phyloP scores from a whole-genome alignment of 345 rosid species.

The Abelmoschus esculentus region DNA sequence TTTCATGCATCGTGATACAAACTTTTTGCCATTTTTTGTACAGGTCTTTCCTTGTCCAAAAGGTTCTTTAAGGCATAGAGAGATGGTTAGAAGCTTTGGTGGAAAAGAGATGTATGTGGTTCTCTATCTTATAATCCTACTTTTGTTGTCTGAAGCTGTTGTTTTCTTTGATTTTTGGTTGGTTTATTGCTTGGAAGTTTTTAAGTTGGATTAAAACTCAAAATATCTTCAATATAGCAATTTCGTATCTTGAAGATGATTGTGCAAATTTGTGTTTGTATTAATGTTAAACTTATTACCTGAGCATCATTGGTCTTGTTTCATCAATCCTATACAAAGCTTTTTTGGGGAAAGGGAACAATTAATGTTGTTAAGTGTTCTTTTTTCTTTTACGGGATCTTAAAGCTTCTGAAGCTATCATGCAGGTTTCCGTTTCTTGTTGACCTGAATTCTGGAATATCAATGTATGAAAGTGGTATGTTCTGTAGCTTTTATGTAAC shows the following conservation, averaged over 20 bases:
- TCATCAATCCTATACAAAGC: neutral
- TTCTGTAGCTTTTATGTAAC: slow-evolving; percentile 3
- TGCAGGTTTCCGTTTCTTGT: slow-evolving; percentile 78
- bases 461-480: slow-evolving; percentile 81
- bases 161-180: neutral
- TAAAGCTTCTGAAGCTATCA: neutral
- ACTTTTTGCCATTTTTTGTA: slow-evolving; percentile 15
- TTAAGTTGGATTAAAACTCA: neutral
- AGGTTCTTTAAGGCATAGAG: slow-evolving; percentile 71
- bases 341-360: neutral
- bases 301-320: neutral
- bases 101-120: slow-evolving; percentile 67
- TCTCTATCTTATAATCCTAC: neutral
- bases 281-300: neutral
- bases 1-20: slow-evolving; percentile 4
- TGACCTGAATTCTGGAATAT: slow-evolving; percentile 59
- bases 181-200: neutral
- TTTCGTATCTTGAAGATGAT: neutral
- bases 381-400: neutral
- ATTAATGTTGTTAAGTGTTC: neutral
- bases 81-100: slow-evolving; percentile 60
- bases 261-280: neutral
- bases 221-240: neutral
- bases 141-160: slow-evolving; percentile 1
- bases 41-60: slow-evolving; percentile 89